phyloP scores from a whole-genome alignment of 805 yeast species.

The Wilhelminamyces savonicus region DNA sequence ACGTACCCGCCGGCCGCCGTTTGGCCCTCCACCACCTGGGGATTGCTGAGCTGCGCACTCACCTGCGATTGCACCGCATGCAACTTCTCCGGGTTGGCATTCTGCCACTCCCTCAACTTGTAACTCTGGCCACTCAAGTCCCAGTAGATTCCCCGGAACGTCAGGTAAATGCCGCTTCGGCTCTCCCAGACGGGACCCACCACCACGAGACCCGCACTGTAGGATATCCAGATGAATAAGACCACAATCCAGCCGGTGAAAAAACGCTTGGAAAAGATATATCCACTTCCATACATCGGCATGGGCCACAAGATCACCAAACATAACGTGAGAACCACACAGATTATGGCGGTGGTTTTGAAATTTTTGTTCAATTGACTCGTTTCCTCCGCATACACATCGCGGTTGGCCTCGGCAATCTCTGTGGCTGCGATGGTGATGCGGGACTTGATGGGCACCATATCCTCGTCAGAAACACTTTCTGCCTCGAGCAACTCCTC shows the following conservation, averaged over 20 bases:
- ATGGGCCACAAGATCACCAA: constrained; percentile 81
- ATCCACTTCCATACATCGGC: constrained; percentile 85
- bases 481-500: constrained; percentile 50
- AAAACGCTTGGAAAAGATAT: constrained; percentile 67
- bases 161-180: constrained; percentile 54
- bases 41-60: constrained; percentile 14
- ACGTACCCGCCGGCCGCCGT: constrained; percentile 4
- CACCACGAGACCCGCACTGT: constrained; percentile 56
- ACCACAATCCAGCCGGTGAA: constrained; percentile 90
- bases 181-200: constrained; percentile 74
- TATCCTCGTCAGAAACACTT: constrained; percentile 13
- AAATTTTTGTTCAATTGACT: constrained; percentile 49
- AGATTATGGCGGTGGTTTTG: constrained; percentile 54
- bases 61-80: constrained; percentile 71
- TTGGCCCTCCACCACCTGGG: constrained; percentile 6
- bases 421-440: constrained; percentile 34
- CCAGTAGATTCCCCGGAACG: constrained; percentile 80
- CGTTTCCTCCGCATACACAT: constrained; percentile 41
- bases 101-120: constrained; percentile 74
- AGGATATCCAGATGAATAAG: constrained; percentile 75
- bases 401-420: constrained; percentile 21
- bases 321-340: constrained; percentile 55
- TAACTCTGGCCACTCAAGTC: constrained; percentile 70
- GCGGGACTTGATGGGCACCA: constrained; percentile 31
- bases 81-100: constrained; percentile 62